Evolutionary conservation across 352 stramenopile species (phyloP), one percentile per base, ranked within the genome.

Genomic region (Saprolegnia parasitica): DNA sequence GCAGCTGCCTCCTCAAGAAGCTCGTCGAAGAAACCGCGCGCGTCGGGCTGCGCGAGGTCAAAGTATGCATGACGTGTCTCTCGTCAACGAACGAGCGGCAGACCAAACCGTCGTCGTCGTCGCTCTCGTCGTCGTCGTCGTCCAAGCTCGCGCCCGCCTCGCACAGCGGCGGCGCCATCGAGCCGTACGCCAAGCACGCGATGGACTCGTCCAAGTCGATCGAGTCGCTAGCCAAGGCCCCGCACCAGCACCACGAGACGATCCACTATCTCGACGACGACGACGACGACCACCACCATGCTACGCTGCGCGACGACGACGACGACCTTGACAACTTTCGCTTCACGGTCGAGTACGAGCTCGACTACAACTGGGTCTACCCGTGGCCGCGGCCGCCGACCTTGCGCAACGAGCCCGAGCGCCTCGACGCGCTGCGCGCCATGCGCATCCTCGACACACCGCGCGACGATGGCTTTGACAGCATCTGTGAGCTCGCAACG

Each of bases 311-410:
- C 18, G 42, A 49, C 42, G 42, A 49, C 42, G 3, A 49, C 8
- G 13, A 15, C 18, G 3, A 49, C 8, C 13, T 49, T 8, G 42
- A 49, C 42, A n/a, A 49, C 42, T 49, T 49, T n/a, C 11, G 13
- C 42, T 49, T 49, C 18, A 49, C 42, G 42, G 26, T 52, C 72
- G 86, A 84, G 50, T 94, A 94, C 72, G 39, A 76, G 64, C 79
- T 94, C 65, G 90, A 94, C 74, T 94, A 84, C 56, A 81, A 90
- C 79, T 93, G 84, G 85, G 70, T 89, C 6, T 92, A 95, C 66
- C 57, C 85, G 65, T 95, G 87, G 87, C 87, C 87, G 0, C 83
- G 93, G 72, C 87, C 85, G 29, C 87, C 87, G 20, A 89, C 89
- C 49, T 85, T 85, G 5, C 77, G 88, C 5, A 81, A 93, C 57